Percentiles rank a stretch among this genome's conserved stretches.
phyloP scores from a whole-genome alignment of 148 eudicot species.

The Rhododendron simsii region DNA sequence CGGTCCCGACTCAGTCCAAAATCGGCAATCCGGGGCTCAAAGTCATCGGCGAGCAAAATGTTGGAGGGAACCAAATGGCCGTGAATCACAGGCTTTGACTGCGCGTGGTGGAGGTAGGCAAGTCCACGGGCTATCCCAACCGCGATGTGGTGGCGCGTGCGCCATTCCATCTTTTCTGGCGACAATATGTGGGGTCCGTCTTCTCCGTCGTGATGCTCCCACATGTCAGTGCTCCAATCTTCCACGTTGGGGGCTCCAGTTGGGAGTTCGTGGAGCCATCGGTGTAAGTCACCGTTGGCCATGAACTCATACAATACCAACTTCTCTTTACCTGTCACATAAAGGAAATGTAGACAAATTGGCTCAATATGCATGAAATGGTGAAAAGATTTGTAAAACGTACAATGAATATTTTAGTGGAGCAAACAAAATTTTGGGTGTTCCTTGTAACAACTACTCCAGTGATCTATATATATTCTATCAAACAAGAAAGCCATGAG shows the following conservation, averaged over 20 bases:
- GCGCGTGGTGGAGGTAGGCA: conserved; percentile 91
- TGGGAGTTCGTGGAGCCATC: conserved; percentile 93
- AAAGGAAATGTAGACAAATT: neutral
- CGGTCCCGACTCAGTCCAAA: conserved; percentile 42
- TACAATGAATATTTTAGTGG: neutral
- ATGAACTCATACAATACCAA: conserved; percentile 72
- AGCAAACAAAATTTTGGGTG: neutral
- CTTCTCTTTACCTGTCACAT: conserved; percentile 67
- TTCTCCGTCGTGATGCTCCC: conserved; percentile 50
- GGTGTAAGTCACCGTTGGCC: conserved; percentile 84
- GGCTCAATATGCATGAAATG: neutral
- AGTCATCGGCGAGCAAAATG: conserved; percentile 53
- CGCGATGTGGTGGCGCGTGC: conserved; percentile 79
- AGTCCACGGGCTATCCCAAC: conserved; percentile 91
- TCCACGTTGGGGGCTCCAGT: conserved; percentile 68
- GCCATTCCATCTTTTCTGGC: conserved; percentile 62
- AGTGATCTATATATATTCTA: neutral
- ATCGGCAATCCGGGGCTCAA: conserved; percentile 78
- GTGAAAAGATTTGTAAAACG: neutral
- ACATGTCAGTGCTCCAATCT: conserved; percentile 95
- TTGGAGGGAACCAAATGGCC: conserved; percentile 85
- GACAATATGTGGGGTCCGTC: conserved; percentile 23
- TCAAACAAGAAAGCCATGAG: neutral
- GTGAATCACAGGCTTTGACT: conserved; percentile 74
- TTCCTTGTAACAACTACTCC: neutral